Conservation (phyloP, 108 stramenopile genomes). For the Pseudonitzschia delicatissima region DNA sequence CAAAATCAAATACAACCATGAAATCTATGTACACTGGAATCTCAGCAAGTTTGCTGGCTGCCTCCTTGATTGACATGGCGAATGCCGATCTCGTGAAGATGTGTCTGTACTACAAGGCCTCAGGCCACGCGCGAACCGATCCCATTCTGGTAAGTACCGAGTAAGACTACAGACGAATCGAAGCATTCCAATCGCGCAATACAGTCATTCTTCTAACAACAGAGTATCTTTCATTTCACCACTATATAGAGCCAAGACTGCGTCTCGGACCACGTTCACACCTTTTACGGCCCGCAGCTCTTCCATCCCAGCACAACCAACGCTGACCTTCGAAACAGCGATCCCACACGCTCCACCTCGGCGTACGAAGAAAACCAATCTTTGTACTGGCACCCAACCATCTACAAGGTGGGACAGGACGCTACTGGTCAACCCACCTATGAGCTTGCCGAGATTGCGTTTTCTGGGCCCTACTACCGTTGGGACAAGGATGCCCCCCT, state of each 20-base stretch:
- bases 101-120: conserved; percentile 21
- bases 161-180: too few species aligned
- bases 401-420: conserved; percentile 1
- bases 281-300: conserved; percentile 20
- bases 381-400: conserved; percentile 13
- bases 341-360: conserved; percentile 2
- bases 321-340: conserved; percentile 5
- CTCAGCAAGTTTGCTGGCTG: too few species aligned
- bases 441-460: not conserved
- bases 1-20: too few species aligned
- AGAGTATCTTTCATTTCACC: too few species aligned
- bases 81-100: too few species aligned
- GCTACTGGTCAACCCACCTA: not conserved
- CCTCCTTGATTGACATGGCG: too few species aligned
- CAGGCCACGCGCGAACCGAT: conserved; percentile 21
- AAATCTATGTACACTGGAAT: too few species aligned
- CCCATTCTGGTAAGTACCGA: conserved; percentile 21
- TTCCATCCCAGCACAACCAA: conserved; percentile 27
- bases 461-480: conserved; percentile 25
- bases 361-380: conserved; percentile 24
- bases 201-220: too few species aligned
- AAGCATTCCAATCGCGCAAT: too few species aligned
- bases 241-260: not conserved
- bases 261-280: conserved; percentile 3
- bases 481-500: conserved; percentile 30